These are phyloP conservation scores for Venturia pyrina DNA, from an alignment of 2,329 filamentous ascomycete species.

Conservation along the genomic window DNA sequence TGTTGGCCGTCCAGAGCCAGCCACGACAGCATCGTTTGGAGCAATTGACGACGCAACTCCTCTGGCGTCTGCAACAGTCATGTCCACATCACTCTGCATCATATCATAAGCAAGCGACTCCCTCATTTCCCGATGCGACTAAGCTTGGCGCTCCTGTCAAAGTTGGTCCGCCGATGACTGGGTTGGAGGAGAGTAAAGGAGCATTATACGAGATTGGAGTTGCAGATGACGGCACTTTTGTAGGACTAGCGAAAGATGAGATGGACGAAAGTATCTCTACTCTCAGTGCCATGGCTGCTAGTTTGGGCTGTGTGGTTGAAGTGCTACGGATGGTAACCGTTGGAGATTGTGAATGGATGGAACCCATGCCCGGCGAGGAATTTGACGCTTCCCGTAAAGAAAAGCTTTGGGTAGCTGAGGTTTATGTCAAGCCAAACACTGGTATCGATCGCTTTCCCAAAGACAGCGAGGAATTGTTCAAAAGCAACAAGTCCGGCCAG, in stretches of 20 bases:
- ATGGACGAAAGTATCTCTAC: conserved; percentile 84
- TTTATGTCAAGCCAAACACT: conserved; percentile 65
- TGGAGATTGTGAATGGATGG: conserved; percentile 70
- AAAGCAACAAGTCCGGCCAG: not conserved
- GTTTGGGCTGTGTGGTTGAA: conserved; percentile 76
- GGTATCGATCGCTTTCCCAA: conserved; percentile 32
- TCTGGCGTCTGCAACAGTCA: conserved; percentile 92
- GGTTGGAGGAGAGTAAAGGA: conserved; percentile 84
- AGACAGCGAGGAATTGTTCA: not conserved
- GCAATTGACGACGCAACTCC: conserved; percentile 84
- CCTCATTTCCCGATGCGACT: conserved; percentile 57
- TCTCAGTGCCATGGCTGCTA: conserved; percentile 81
- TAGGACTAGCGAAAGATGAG: conserved; percentile 82
- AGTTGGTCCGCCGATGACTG: conserved; percentile 51
- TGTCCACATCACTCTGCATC: conserved; percentile 71
- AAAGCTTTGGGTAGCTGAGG: conserved; percentile 80
- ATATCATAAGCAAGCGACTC: conserved; percentile 63
- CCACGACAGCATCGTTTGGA: conserved; percentile 75
- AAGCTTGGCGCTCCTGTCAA: conserved; percentile 47
- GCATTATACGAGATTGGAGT: conserved; percentile 96
- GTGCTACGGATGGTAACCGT: conserved; percentile 75
- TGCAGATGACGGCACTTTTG: conserved; percentile 82
- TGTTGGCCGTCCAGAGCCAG: conserved; percentile 30
- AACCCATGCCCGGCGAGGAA: conserved; percentile 23
- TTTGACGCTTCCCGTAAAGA: conserved; percentile 31